Base-by-base conservation (phyloP, 2,329 filamentous ascomycete species). In the Periconia sp. region DNA sequence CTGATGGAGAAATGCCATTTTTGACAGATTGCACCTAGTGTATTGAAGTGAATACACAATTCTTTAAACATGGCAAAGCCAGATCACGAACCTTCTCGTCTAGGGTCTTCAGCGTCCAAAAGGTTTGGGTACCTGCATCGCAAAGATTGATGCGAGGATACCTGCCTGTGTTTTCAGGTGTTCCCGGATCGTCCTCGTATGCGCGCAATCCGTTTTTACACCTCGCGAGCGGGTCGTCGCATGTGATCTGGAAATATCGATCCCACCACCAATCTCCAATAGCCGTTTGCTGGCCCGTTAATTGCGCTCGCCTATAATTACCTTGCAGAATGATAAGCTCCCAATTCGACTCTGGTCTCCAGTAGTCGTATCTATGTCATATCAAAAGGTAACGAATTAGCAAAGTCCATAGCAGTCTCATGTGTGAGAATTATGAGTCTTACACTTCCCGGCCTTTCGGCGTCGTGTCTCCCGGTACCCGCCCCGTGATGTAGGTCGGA, bases 241-340 rank as follows among this genome's bases (percentile, higher is more conserved):
- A 30, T 13, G 28, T 30, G 28, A 30, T 30, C 28, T 30, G 28
- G 28, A 30, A 30, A 15, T 30, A 30, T 13, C 28, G 28, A 30
- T 30, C 28, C 6, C n/a, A 30, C 28, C 28, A 30, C 28, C 28
- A 30, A 15, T 30, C 28, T 30, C 28, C 28, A 5, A 6, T 12
- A 12, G 12, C n/a, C n/a, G 6, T n/a, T 30, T 30, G 6, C 12
- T 12, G n/a, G 7, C 28, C 28, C n/a, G 12, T 15, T n/a, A 30
- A 30, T 12, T 13, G n/a, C 16, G 28, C 28, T 15, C 28, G 28
- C 16, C 5, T n/a, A n/a, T 30, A 30, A 15, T 30, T 30, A 6
- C 28, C 28, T 30, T 7, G 5, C 7, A 15, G 16, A 30, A 15
- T 30, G 12, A 30, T 12, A 12, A 15, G 7, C 28, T 30, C 12